Percentiles rank a stretch among this genome's conserved stretches.
phyloP scores from a whole-genome alignment of 208 protist species.

The Tritrichomonas musculus region DNA sequence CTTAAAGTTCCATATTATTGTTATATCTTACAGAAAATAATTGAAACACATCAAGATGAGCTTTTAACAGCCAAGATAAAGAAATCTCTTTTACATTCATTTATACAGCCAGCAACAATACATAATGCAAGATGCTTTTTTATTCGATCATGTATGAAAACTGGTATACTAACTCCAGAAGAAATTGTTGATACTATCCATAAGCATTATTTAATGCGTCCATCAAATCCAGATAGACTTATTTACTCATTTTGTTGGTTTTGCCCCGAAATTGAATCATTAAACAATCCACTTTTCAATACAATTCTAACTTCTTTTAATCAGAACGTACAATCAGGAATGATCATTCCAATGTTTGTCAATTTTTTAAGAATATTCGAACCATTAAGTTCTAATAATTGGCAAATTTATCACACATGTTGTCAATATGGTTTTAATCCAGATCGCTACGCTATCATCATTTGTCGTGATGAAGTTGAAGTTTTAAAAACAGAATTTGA shows the following conservation, averaged over 20 bases:
- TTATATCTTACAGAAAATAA: background rate
- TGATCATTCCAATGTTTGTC: background rate
- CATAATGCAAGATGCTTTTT: background rate
- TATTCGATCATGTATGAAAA: background rate
- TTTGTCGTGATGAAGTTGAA: background rate
- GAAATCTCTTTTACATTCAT: background rate
- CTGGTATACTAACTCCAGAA: background rate
- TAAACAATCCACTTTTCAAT: background rate
- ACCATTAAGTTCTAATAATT: background rate
- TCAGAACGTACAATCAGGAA: background rate
- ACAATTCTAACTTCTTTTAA: background rate
- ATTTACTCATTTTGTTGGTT: background rate
- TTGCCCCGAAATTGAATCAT: background rate
- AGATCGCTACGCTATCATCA: background rate
- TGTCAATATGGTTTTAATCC: background rate
- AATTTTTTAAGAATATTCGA: background rate
- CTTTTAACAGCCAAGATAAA: background rate
- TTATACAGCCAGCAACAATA: background rate
- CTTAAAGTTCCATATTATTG: background rate
- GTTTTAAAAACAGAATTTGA: background rate
- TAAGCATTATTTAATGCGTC: background rate
- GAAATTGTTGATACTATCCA: background rate
- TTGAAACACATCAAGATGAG: background rate
- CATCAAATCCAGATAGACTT: background rate
- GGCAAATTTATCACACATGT: background rate